A percentile compares a stretch with the other conserved stretches of the same genome.
Conservation (phyloP, 2,329 filamentous ascomycete genomes). For the Colletotrichum sp. region DNA sequence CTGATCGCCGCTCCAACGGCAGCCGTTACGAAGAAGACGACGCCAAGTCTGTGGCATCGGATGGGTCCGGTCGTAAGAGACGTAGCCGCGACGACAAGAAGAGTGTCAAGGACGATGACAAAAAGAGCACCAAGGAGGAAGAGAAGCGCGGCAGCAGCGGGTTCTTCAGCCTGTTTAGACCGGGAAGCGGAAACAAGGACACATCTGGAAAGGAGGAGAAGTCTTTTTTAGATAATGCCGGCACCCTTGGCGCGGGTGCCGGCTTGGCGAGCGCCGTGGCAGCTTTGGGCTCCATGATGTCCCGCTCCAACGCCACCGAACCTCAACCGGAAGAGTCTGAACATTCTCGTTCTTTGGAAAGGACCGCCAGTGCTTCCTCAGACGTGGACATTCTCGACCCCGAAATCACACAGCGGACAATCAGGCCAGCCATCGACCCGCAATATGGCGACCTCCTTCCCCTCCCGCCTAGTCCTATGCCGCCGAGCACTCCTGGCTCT, state of each 20-base stretch:
- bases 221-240: constrained; percentile 76
- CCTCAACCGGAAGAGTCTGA: constrained; percentile 39
- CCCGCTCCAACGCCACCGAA: constrained; percentile 52
- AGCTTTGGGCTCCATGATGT: constrained; percentile 42
- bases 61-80: constrained; percentile 28
- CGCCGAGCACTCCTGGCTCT: constrained; percentile 62
- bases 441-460: constrained; percentile 69
- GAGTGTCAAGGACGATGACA: constrained; percentile 39
- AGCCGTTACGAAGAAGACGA: constrained; percentile 51
- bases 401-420: constrained; percentile 60
- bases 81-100: constrained; percentile 37
- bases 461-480: constrained; percentile 67
- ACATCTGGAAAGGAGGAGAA: constrained; percentile 35
- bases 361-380: constrained; percentile 17
- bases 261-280: constrained; percentile 60
- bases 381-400: constrained; percentile 53
- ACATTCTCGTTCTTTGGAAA: background rate
- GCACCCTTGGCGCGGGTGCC: constrained; percentile 73
- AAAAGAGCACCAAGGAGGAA: constrained; percentile 40
- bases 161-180: constrained; percentile 55
- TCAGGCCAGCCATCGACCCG: constrained; percentile 71
- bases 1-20: constrained; percentile 42
- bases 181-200: constrained; percentile 41
- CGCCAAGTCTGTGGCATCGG: constrained; percentile 46
- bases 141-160: constrained; percentile 47